Base-by-base conservation (phyloP, 345 rosid genomes). In the Excoecaria agallocha region DNA sequence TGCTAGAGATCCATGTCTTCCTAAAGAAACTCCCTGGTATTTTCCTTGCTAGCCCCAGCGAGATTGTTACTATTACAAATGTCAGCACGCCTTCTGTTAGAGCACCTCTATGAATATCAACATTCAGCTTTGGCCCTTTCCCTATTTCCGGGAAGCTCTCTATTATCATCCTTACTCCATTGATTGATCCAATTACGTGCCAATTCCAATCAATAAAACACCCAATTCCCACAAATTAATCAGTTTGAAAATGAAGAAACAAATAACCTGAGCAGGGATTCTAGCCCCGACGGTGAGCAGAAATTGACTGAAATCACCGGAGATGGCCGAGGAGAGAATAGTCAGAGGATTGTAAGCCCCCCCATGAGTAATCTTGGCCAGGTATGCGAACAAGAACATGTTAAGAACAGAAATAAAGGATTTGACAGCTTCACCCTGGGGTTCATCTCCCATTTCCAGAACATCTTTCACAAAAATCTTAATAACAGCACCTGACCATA, bases 1-100 rank as follows among this genome's bases (percentile, higher is more conserved):
- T 69, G 69, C 99, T 96, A 45, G 89, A 66, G 68, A 96, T 96
- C 99, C 98, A 93, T 37, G 94, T 96, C 84, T 96, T 93, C 86
- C 71, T 85, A 64, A 75, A 88, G 87, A 91, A 93, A 85, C 92
- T 88, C 35, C 91, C 94, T 0, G 96, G 92, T 62, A 88, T 88
- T 19, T 91, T 90, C 77, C 84, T 86, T 43, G 92, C 20, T 17
- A 91, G 88, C 72, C 86, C 92, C 61, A 91, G 83, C 57, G 94
- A 89, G 76, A 96, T 80, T 22, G 69, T 51, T 46, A 90, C 89
- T 0, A 90, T 88, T 41, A 83, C 87, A 85, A 89, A 96, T 30
- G 99, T 81, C 71, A 90, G 77, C 39, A 87, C 66, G 59, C 99
- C 99, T 82, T 96, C 99, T 1, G 95, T 93, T 24, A 96, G 82